phyloP scores from a whole-genome alignment of 306 rosid species.

The Pyrus communis region DNA sequence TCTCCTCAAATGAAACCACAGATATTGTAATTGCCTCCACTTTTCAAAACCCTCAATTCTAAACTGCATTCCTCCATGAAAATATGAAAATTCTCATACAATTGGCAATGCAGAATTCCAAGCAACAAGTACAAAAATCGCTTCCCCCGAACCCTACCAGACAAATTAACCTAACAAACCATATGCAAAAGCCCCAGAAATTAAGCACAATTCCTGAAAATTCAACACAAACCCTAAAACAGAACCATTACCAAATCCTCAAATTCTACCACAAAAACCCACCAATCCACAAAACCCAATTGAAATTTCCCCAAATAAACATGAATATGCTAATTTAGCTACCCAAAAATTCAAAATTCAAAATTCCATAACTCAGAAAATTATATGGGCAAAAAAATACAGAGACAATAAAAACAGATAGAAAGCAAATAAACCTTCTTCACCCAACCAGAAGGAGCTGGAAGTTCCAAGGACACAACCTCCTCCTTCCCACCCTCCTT shows the following conservation, averaged over 20 bases:
- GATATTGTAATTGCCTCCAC: background rate
- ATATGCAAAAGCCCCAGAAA: slow-evolving; percentile 8
- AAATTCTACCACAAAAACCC: slow-evolving; percentile 25
- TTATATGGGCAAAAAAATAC: background rate
- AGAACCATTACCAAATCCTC: slow-evolving; percentile 10
- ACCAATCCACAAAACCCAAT: slow-evolving; percentile 15
- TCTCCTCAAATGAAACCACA: background rate
- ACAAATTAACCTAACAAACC: background rate
- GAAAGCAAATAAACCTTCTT: slow-evolving; percentile 52
- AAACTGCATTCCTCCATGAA: background rate
- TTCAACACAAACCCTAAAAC: slow-evolving; percentile 41
- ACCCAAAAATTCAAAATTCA: slow-evolving; percentile 8
- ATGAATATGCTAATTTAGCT: background rate
- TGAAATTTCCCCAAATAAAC: slow-evolving; percentile 11
- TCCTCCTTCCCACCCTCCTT: slow-evolving; percentile 55
- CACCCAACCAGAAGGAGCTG: slow-evolving; percentile 95
- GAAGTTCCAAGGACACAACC: slow-evolving; percentile 72
- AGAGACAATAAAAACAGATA: background rate
- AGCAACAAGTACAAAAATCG: background rate
- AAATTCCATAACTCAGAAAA: background rate
- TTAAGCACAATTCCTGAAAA: slow-evolving; percentile 13
- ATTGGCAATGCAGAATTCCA: background rate
- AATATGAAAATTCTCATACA: background rate
- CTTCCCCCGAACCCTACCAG: slow-evolving; percentile 1
- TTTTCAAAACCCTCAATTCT: background rate